phyloP scores from a whole-genome alignment of 208 protist genomes.

The Leishmania tropica region DNA sequence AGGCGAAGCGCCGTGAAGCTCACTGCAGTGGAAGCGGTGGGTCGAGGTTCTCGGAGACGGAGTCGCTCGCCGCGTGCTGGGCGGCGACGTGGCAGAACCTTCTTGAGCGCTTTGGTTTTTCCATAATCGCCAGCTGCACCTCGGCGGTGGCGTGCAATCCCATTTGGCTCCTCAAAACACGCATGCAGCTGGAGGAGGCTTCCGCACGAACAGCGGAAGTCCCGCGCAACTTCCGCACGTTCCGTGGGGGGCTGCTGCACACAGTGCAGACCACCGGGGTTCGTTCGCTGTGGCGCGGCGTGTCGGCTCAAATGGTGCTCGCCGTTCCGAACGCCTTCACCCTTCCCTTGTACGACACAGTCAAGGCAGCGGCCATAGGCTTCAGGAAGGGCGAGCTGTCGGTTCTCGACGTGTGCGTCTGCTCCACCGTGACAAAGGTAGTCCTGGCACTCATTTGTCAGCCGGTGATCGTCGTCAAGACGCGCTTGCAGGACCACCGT shows the following conservation, averaged over 20 bases:
- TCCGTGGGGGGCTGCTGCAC: conserved; percentile 60
- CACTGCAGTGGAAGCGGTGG: background rate
- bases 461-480: conserved; percentile 81
- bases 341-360: conserved; percentile 82
- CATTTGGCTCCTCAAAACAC: conserved; percentile 91
- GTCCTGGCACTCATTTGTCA: conserved; percentile 58
- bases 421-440: conserved; percentile 68
- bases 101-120: conserved; percentile 57
- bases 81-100: conserved; percentile 34
- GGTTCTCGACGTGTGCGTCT: conserved; percentile 57
- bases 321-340: conserved; percentile 82
- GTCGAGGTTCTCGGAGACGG: background rate
- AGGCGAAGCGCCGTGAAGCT: background rate
- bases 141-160: conserved; percentile 80
- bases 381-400: conserved; percentile 32
- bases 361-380: conserved; percentile 46
- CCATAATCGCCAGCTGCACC: conserved; percentile 58
- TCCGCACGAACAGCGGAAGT: conserved; percentile 14
- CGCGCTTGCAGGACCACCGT: conserved; percentile 85
- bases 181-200: conserved; percentile 86
- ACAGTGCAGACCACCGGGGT: conserved; percentile 60
- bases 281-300: conserved; percentile 75
- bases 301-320: conserved; percentile 79
- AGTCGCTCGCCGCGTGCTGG: background rate
- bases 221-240: conserved; percentile 56